Conservation (phyloP, 2,329 filamentous ascomycete species). For the Dactylella cylindrospora region DNA sequence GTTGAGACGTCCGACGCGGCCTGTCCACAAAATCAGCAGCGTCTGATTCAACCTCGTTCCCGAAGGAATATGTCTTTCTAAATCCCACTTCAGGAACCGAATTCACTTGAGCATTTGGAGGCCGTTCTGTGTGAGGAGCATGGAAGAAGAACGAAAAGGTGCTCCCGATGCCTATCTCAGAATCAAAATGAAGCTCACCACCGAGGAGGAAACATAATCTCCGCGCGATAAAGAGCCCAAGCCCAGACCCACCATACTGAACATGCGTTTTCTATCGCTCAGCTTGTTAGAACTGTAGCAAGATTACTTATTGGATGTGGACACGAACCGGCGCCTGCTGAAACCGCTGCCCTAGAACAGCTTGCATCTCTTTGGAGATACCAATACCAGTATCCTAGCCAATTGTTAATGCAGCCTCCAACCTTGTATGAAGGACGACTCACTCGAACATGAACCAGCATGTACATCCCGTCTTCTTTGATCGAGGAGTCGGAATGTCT, state of each 20-base stretch:
- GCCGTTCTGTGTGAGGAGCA: constrained; percentile 54
- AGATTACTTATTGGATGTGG: background rate
- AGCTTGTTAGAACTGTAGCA: background rate
- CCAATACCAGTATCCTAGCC: constrained; percentile 47
- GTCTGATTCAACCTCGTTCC: constrained; percentile 10
- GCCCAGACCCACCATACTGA: constrained; percentile 69
- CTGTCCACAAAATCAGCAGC: constrained; percentile 4
- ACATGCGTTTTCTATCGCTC: constrained; percentile 60
- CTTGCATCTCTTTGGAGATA: constrained; percentile 46
- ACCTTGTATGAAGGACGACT: background rate
- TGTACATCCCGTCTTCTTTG: constrained; percentile 22
- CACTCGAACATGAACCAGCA: constrained; percentile 33
- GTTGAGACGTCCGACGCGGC: constrained; percentile 17
- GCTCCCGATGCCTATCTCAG: constrained; percentile 67
- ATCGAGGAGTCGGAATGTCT: background rate
- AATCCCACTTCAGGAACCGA: constrained; percentile 2
- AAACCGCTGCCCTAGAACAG: constrained; percentile 46
- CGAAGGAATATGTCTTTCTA: constrained; percentile 25
- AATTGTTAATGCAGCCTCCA: background rate
- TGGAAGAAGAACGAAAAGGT: constrained; percentile 78
- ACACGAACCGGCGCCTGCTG: constrained; percentile 46
- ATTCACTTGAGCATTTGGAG: constrained; percentile 45
- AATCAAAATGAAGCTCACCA: constrained; percentile 73
- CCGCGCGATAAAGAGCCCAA: constrained; percentile 74
- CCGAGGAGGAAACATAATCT: constrained; percentile 75